Evolutionary conservation across 768 basidiomycete species (phyloP), one percentile per base, ranked within the genome.

Genomic region (Tylopilus felleus): DNA sequence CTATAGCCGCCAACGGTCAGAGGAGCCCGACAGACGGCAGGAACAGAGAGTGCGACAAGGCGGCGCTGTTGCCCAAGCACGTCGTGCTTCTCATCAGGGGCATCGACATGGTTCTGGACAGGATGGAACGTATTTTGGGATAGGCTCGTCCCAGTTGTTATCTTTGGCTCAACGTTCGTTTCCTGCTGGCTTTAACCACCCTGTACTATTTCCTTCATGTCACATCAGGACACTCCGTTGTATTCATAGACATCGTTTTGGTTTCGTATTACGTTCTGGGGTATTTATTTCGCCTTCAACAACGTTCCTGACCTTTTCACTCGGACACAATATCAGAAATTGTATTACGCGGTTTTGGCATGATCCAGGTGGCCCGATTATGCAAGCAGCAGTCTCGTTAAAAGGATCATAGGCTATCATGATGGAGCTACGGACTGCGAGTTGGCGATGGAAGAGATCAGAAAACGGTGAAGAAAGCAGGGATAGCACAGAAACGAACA

Each of bases 71-170:
- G 28, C 88, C 85, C 13, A 76, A 76, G 41, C 78, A 76, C 16
- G 71, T 87, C n/a, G 79, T 79, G 5, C 66, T 80, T 9, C 74
- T 89, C 42, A 81, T 89, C 52, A 77, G 77, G 43, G 81, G 80
- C 4, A 75, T 88, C 25, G 85, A 87, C 56, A 71, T 76, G 36
- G 79, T 83, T 6, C 73, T 90, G 35, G 83, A 85, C 62, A 80
- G 76, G 60, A 85, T 88, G 81, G 86, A 90, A 65, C 75, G 75
- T 41, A 73, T 76, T n/a, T 57, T 77, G 41, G 67, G 59, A 53
- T 70, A 63, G 52, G 39, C 10, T 8, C 19, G 29, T 8, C 17
- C 23, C n/a, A n/a, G 16, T 52, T 42, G 27, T n/a, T 14, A 4
- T 36, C 4, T 10, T 12, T n/a, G 33, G 16, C 35, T 22, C 13